Conservation (phyloP, 2,329 filamentous ascomycete species). For the Dothideomycetes sp. region DNA sequence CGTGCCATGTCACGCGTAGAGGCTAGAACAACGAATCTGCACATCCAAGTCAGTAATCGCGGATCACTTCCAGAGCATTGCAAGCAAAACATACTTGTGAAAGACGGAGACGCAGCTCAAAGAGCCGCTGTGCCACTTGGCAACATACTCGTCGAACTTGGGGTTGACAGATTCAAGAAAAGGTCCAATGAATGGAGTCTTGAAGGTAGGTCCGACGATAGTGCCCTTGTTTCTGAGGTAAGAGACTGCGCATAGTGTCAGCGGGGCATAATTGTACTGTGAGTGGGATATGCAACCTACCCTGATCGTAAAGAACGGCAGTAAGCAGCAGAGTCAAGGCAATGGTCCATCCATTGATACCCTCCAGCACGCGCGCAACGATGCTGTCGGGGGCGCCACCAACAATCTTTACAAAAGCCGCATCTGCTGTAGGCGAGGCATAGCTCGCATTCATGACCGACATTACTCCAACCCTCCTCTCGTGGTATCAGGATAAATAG, state of each 20-base stretch:
- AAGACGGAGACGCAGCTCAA: conserved; percentile 97
- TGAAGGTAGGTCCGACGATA: conserved; percentile 35
- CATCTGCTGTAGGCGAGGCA: conserved; percentile 56
- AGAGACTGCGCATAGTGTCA: conserved; percentile 25
- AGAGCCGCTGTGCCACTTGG: conserved; percentile 83
- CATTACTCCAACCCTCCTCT: not conserved
- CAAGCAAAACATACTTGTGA: conserved; percentile 65
- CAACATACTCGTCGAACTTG: conserved; percentile 81
- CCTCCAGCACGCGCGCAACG: conserved; percentile 45
- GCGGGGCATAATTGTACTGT: not conserved
- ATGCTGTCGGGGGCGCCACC: conserved; percentile 29
- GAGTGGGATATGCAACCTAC: conserved; percentile 42
- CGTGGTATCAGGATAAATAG: too few relatives aligned
- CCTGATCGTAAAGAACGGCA: conserved; percentile 77
- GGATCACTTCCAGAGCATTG: not conserved
- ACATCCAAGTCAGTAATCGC: not conserved
- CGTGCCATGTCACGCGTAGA: conserved; percentile 90
- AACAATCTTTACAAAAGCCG: conserved; percentile 47
- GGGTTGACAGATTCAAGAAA: conserved; percentile 89
- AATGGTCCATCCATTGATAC: conserved; percentile 54
- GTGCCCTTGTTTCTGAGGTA: conserved; percentile 36
- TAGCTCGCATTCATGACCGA: conserved; percentile 50
- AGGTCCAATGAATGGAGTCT: conserved; percentile 60
- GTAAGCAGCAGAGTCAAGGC: conserved; percentile 58
- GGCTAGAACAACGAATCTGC: conserved; percentile 90